These are phyloP conservation scores for Pyrus betulifolia DNA, from an alignment of 306 rosid genomes.

Conservation along the genomic window DNA sequence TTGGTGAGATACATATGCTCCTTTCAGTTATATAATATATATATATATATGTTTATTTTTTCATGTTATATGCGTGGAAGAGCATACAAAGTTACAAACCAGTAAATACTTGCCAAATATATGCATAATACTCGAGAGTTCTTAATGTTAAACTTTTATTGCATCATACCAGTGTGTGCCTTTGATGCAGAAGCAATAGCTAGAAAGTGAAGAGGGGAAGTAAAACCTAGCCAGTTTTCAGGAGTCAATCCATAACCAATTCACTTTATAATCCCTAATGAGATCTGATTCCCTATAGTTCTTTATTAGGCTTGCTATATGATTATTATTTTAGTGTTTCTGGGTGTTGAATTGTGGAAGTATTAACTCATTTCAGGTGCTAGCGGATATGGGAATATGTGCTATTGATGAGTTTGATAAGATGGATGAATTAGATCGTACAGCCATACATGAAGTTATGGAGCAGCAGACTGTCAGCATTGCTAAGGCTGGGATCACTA, in stretches of 20 bases:
- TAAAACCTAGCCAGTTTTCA: not conserved
- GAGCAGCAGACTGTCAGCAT: constrained; percentile 99
- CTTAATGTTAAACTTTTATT: not conserved
- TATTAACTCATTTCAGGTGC: constrained; percentile 50
- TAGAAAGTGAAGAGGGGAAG: not conserved
- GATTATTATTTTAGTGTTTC: constrained; percentile 9
- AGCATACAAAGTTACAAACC: not conserved
- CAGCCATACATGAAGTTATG: constrained; percentile 98
- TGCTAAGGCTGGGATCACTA: constrained; percentile 98
- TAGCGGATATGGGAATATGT: constrained; percentile 98
- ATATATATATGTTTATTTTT: not conserved
- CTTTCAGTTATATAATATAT: not conserved
- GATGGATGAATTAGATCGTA: constrained; percentile 99
- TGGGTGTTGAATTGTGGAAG: constrained; percentile 11
- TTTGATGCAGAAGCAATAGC: not conserved
- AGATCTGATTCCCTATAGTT: not conserved
- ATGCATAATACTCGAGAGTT: not conserved
- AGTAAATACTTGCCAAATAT: not conserved
- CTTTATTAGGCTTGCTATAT: not conserved
- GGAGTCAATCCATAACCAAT: not conserved
- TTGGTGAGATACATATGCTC: constrained; percentile 54
- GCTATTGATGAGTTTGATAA: constrained; percentile 98
- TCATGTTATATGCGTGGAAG: constrained; percentile 1
- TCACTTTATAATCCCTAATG: not conserved
- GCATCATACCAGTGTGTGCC: not conserved